Base-by-base conservation (phyloP, 139 green algal species). In the Micractinium conductrix region DNA sequence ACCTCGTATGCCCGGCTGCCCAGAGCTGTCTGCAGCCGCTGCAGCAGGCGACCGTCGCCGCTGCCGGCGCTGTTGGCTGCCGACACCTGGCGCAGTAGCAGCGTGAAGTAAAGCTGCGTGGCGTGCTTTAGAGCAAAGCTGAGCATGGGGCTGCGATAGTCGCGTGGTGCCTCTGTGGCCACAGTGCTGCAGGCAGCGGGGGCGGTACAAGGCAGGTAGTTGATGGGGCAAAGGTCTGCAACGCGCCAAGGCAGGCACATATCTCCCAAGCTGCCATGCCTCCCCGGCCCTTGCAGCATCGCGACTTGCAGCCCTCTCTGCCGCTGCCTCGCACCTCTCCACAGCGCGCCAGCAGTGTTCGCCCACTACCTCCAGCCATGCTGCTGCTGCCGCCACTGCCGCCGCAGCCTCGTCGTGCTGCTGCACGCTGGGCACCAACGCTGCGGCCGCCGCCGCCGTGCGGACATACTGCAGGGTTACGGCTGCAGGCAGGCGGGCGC, bases 1-100 rank as follows among this genome's bases (percentile, higher is more conserved):
- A 94, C 89, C 35, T 96, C 93, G 74, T 93, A 93, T 2, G 48
- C 55, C 16, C 37, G n/a, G 30, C 73, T 88, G 1, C 38, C 38
- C 40, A 95, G 62, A 24, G 84, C 92, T 12, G 16, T 28, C 3
- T 26, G 37, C 67, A 93, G 79, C 43, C 81, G 68, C 53, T 74
- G 14, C 40, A 63, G 37, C 53, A 42, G 16, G 40, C 62, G 8
- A 42, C 60, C 21, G 50, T 21, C 48, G 35, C n/a, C 42, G 58
- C 58, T 44, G 58, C 78, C 42, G 42, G 19, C 24, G 53, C 28
- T 9, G 74, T 48, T 48, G 33, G 48, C 44, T 42, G 48, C 21
- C 35, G 24, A 0, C 19, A 33, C 48, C 19, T 48, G 24, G 74
- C 21, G 1, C 73, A 83, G 78, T 17, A 74, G 40, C 60, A 74